Base-by-base conservation (phyloP, 768 basidiomycete species). In the Paxillus involutus region DNA sequence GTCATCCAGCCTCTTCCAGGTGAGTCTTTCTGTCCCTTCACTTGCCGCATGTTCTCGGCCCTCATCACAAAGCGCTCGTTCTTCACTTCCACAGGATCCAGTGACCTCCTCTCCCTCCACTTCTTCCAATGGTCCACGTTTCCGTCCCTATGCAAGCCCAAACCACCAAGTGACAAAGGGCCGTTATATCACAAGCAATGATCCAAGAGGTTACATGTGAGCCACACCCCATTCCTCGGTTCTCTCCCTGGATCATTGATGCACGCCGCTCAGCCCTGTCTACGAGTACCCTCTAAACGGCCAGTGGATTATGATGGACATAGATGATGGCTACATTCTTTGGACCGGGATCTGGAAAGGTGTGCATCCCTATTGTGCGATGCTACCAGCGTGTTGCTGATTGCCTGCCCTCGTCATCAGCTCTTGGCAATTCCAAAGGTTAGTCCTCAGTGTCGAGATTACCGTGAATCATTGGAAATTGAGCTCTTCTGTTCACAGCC, bases 301-400 rank as follows among this genome's bases (percentile, higher is more conserved):
- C 19, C 91, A 94, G 64, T 92, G 91, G 89, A 90, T 94, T 64
- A 94, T 94, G 92, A 91, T 94, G 83, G 92, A 94, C 74, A 88
- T 91, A 65, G 92, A 94, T 67, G 91, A 93, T 67, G 92, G 92
- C 3, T 94, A 91, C 68, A 86, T 94, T 53, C 76, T 93, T 16
- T 94, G 92, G 91, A 94, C 93, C 1, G 89, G 91, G 10, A 94
- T 94, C 49, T 94, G 92, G 92, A 94, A 94, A 79, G 91, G 91
- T 91, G 54, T 56, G 75, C 56, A 10, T 53, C 43, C 0, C 21
- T 17, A 44, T 24, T 16, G 26, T 6, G 0, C 8, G 30, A 32
- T 44, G n/a, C 16, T 36, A 24, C 26, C 21, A 37, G 6, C 30
- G 41, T 46, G 9, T 41, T 36, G 3, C 59, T 64, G 53, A 61